These are phyloP conservation scores for Prunus davidiana DNA, from an alignment of 306 rosid genomes.

Conservation along the genomic window DNA sequence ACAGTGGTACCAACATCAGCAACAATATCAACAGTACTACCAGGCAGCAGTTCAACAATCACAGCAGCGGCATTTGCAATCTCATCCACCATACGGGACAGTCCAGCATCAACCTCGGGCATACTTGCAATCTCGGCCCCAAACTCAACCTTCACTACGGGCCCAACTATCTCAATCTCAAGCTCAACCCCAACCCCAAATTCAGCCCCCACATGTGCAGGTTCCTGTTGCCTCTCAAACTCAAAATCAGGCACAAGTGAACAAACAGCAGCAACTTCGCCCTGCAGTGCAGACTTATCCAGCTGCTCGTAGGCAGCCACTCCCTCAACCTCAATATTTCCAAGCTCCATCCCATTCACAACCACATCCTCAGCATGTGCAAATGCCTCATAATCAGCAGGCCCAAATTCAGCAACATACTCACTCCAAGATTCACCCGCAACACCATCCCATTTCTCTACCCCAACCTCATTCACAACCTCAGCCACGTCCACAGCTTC, in stretches of 20 bases:
- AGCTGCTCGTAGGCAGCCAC: slow-evolving; percentile 48
- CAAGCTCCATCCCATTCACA: slow-evolving; percentile 49
- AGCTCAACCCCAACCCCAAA: slow-evolving; percentile 40
- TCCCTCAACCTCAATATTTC: slow-evolving; percentile 26
- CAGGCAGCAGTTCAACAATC: slow-evolving; percentile 52
- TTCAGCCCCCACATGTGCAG: slow-evolving; percentile 33
- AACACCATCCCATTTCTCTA: slow-evolving; percentile 55
- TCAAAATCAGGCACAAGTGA: slow-evolving; percentile 64
- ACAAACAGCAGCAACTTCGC: slow-evolving; percentile 57
- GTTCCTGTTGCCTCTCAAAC: slow-evolving; percentile 39
- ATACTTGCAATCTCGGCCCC: slow-evolving; percentile 35
- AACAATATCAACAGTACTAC: slow-evolving; percentile 83
- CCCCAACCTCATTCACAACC: slow-evolving; percentile 47
- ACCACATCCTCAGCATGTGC: slow-evolving; percentile 60
- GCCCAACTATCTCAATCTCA: slow-evolving; percentile 8
- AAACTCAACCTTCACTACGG: slow-evolving; percentile 32
- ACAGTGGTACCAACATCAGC: slow-evolving; percentile 90
- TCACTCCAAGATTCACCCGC: slow-evolving; percentile 55
- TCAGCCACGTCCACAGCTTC: slow-evolving; percentile 44
- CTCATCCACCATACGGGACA: slow-evolving; percentile 29
- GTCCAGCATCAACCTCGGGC: slow-evolving; percentile 43
- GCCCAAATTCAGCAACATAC: slow-evolving; percentile 61
- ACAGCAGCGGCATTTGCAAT: slow-evolving; percentile 53
- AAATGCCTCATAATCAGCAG: slow-evolving; percentile 71
- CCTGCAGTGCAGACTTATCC: slow-evolving; percentile 49